Conservation (phyloP, 2,329 filamentous ascomycete species). For the Monilinia fructicola region DNA sequence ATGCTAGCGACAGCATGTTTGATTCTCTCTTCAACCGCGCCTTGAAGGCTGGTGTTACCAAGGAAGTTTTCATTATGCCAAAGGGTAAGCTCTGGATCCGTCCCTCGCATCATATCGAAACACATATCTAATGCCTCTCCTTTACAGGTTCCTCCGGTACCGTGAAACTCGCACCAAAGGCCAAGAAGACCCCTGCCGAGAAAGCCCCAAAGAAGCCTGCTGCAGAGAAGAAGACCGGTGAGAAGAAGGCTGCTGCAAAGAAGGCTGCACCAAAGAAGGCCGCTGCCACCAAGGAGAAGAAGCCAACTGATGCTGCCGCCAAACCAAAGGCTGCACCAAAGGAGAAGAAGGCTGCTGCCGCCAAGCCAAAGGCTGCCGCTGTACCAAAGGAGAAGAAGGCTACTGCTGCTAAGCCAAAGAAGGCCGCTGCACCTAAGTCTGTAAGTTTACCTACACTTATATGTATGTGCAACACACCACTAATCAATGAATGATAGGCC, state of each 20-base stretch:
- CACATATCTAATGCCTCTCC: slow-evolving; percentile 33
- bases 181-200: slow-evolving; percentile 30
- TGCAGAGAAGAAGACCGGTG: slow-evolving; percentile 44
- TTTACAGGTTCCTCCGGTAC: slow-evolving; percentile 63
- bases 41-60: slow-evolving; percentile 65
- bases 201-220: slow-evolving; percentile 39
- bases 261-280: slow-evolving; percentile 51
- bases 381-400: slow-evolving; percentile 39
- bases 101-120: not conserved
- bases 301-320: slow-evolving; percentile 39
- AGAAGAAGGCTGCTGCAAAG: slow-evolving; percentile 41
- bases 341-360: slow-evolving; percentile 46
- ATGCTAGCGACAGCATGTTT: slow-evolving; percentile 57
- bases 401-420: slow-evolving; percentile 37
- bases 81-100: slow-evolving; percentile 60
- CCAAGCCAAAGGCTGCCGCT: slow-evolving; percentile 34
- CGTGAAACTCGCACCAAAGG: slow-evolving; percentile 58
- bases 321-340: slow-evolving; percentile 41
- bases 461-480: not conserved
- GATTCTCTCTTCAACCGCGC: slow-evolving; percentile 70
- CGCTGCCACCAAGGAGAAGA: slow-evolving; percentile 27
- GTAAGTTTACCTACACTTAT: slow-evolving; percentile 28
- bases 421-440: slow-evolving; percentile 36
- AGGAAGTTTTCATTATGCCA: slow-evolving; percentile 66
- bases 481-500: slow-evolving; percentile 47